Evolutionary conservation across 148 eudicot species (phyloP).

Genomic region (Camellia sinensis): DNA sequence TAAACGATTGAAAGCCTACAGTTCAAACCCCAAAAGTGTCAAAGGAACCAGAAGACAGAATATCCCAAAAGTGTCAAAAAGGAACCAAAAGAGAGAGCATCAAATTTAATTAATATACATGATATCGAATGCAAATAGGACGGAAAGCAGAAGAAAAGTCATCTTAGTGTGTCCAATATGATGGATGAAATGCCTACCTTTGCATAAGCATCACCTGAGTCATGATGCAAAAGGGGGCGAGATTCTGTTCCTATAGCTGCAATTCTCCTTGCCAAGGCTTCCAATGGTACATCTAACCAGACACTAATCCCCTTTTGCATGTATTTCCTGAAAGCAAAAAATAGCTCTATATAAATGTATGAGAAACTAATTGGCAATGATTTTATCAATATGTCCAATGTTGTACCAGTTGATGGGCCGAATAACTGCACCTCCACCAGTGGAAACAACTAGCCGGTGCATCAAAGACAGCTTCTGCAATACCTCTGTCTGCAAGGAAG

Average conservation of each 20-base stretch:
- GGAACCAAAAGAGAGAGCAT: neutral
- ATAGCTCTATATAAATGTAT: neutral
- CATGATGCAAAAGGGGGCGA: slow-evolving; percentile 79
- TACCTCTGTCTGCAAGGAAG: slow-evolving; percentile 65
- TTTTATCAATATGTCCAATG: neutral
- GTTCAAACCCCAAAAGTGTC: neutral
- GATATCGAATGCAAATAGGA: neutral
- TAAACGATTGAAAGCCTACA: slow-evolving; percentile 64
- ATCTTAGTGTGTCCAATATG: neutral
- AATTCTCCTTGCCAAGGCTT: slow-evolving; percentile 81
- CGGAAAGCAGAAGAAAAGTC: neutral
- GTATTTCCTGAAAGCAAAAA: slow-evolving; percentile 54
- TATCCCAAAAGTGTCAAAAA: neutral
- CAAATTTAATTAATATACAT: neutral
- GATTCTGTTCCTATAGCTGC: slow-evolving; percentile 72
- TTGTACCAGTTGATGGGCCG: slow-evolving; percentile 83
- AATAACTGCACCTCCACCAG: slow-evolving; percentile 96
- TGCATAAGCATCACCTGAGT: slow-evolving; percentile 74
- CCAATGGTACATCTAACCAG: slow-evolving; percentile 93
- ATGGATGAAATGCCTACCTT: slow-evolving; percentile 38
- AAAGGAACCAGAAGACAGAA: neutral
- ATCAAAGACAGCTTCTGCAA: slow-evolving; percentile 58
- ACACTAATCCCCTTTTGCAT: slow-evolving; percentile 85
- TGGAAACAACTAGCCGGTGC: slow-evolving; percentile 73
- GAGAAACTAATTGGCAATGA: neutral